Base-by-base conservation (phyloP, 2,329 filamentous ascomycete genomes). In the Penicillium sp. region DNA sequence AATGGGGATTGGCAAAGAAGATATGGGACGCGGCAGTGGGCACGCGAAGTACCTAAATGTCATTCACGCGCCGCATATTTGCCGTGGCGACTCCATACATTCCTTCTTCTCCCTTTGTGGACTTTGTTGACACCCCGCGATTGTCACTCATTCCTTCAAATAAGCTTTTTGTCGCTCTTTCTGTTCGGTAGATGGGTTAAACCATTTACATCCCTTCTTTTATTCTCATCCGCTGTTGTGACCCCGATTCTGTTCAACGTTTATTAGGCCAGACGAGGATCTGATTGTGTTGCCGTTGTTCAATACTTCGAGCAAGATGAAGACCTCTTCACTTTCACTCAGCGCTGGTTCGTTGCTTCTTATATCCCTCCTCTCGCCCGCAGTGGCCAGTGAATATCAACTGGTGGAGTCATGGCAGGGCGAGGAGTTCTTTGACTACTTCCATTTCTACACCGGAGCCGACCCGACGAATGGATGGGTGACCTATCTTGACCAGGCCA, bases 401-500 rank as follows among this genome's bases (percentile, higher is more conserved):
- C 67, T 79, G 43, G 62, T 71, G 9, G 70, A 79, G 54, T 71
- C 68, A 49, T 80, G 79, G 67, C 69, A 75, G 11, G 77, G 77
- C 6, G 66, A 75, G 22, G 71, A 72, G 52, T 82, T 82, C 69
- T 79, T 82, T 59, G 69, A 77, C 27, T 71, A 75, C 52, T 82
- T 82, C 64, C 72, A 78, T 47, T 81, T 82, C 67, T 80, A 75
- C 60, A 75, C 73, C 5, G 73, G 72, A 1, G 49, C 71, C 2
- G 80, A 82, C 61, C 79, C 80, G 1, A 79, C 78, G 3, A 71
- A 77, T 46, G 80, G 80, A 22, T 81, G 77, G 59, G 79, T 82
- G n/a, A 75, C 76, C 58, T 82, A 80, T 58, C 66, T 77, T 47
- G 70, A 76, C 51, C 70, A 78, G 37, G 62, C 67, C 20, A 66